These are phyloP conservation scores for Lactarius deliciosus DNA, from an alignment of 768 basidiomycete species.

Conservation along the genomic window DNA sequence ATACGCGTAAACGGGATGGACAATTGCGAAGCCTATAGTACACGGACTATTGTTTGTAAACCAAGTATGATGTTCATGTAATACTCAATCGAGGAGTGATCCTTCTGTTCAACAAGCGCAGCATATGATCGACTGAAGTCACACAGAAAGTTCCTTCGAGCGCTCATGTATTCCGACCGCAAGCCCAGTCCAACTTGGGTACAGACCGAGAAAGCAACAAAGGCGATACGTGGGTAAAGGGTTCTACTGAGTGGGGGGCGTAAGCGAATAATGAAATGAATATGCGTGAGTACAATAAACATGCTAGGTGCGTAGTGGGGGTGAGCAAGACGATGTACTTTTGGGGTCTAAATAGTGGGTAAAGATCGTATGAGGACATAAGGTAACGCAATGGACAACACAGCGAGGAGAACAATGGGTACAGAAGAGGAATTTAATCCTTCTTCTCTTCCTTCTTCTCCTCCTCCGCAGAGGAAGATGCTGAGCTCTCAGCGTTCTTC, in stretches of 20 bases:
- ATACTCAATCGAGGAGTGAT: too few species aligned
- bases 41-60: background rate
- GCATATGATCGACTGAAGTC: background rate
- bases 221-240: background rate
- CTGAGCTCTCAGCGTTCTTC: conserved; percentile 66
- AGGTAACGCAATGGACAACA: conserved; percentile 14
- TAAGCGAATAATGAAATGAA: conserved; percentile 7
- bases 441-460: conserved; percentile 70
- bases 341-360: conserved; percentile 27
- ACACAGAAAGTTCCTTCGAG: background rate
- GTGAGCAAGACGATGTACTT: conserved; percentile 25
- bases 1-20: background rate
- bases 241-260: conserved; percentile 30
- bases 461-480: conserved; percentile 37
- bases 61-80: background rate
- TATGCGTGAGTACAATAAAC: conserved; percentile 28
- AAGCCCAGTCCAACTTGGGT: conserved; percentile 12
- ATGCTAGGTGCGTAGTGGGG: conserved; percentile 23
- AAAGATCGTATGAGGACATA: conserved; percentile 18
- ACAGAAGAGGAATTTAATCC: conserved; percentile 50
- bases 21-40: background rate
- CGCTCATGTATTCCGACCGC: conserved; percentile 14
- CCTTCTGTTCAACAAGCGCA: too few species aligned
- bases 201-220: background rate
- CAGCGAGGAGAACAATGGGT: background rate